Evolutionary conservation across 1,284 basidiomycete species (phyloP), one percentile per base, ranked within the genome.

Genomic region (Rhodotorula sp.): DNA sequence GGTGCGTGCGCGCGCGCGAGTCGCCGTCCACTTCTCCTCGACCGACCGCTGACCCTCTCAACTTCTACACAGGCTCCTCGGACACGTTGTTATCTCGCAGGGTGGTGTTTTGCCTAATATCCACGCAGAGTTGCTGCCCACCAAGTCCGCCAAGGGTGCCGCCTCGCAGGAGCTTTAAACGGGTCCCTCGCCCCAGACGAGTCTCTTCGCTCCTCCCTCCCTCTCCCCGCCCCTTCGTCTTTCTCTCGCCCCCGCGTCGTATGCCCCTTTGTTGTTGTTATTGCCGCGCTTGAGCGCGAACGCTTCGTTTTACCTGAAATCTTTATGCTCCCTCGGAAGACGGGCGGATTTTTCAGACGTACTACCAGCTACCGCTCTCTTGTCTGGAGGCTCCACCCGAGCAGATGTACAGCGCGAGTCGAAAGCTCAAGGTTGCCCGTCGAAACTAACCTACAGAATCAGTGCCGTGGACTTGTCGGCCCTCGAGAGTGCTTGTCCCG

Each of bases 11-110:
- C 28, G 15, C 52, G 19, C 52, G n/a, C n/a, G n/a, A n/a, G n/a
- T n/a, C n/a, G n/a, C n/a, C n/a, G n/a, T n/a, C n/a, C n/a, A n/a
- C n/a, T n/a, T n/a, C n/a, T n/a, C n/a, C n/a, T n/a, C n/a, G 31
- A 57, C 16, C 34, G 34, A 5, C 34, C 34, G 34, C 56, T 57
- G 56, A 57, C 28, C 18, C 56, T 19, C 28, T 19, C 2, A 5
- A 7, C 34, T 3, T 34, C 56, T 31, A 7, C 28, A 88, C n/a
- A 89, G 87, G 79, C 87, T 92, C 59, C 86, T 94, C 60, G 91
- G 92, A 62, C 85, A 88, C 77, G 92, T 93, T 75, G 88, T 91
- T 80, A 93, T 94, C 84, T 91, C 89, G 34, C 91, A 94, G 80
- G 92, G 92, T 31, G 7, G 60, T 18, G 60, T 62, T 21, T 49